A percentile compares a stretch with the other conserved stretches of the same genome.
phyloP scores from a whole-genome alignment of 1,284 basidiomycete species.

The Naganishia liquefaciens region DNA sequence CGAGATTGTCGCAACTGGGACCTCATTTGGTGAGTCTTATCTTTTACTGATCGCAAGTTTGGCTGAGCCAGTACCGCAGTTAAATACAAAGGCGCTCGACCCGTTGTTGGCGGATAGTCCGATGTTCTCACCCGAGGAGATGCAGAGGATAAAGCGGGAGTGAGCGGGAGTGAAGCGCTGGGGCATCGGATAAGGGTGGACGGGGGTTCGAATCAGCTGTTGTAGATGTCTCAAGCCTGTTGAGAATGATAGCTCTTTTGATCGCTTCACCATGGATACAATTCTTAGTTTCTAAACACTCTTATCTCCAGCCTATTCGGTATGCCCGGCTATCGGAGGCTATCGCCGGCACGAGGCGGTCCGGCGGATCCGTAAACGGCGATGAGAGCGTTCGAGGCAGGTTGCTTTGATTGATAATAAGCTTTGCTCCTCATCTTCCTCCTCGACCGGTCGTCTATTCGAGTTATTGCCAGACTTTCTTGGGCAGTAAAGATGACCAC shows the following conservation, averaged over 20 bases:
- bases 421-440: too few relatives aligned
- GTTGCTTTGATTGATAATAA: too few relatives aligned
- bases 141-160: neutral
- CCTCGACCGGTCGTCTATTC: too few relatives aligned
- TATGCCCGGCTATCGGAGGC: neutral
- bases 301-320: too few relatives aligned
- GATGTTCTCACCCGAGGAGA: constrained; percentile 38
- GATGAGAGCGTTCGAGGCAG: too few relatives aligned
- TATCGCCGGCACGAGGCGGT: neutral
- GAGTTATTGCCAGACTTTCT: neutral
- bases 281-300: too few relatives aligned
- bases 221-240: too few relatives aligned
- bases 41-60: neutral
- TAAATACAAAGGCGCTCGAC: constrained; percentile 45
- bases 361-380: neutral
- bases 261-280: too few relatives aligned
- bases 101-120: constrained; percentile 37
- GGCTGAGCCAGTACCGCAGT: constrained; percentile 28
- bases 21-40: constrained; percentile 46
- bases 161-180: neutral
- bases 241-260: too few relatives aligned
- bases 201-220: neutral
- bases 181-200: neutral
- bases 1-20: constrained; percentile 58
- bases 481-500: neutral